Evolutionary conservation across 108 stramenopile genomes (phyloP), one percentile per base, ranked within the genome.

Genomic region (Cyclostephanos invisitatus): DNA sequence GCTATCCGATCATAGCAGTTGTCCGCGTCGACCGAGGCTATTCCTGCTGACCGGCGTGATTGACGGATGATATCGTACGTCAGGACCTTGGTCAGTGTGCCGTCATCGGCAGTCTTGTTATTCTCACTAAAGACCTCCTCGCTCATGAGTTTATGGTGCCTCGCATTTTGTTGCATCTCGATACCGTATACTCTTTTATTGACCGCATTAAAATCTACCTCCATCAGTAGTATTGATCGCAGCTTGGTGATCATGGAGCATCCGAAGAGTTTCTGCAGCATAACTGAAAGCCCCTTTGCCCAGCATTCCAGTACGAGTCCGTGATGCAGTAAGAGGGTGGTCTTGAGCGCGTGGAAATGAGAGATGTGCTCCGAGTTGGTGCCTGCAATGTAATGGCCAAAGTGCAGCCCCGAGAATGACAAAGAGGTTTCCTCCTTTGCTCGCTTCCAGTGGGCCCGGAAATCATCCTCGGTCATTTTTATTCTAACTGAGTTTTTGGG

Each of bases 41-140:
- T 17, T 10, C 32, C 63, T 15, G 63, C 63, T 27, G n/a, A 20
- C 14, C 12, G 63, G 10, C 63, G n/a, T 12, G 20, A 64, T 64
- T 63, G 63, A 15, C 63, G 12, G 17, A 47, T 25, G 44, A 64
- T 44, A 47, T 55, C 27, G 24, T 57, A 57, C 0, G 46, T 25
- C 11, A 64, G 0, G 18, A 47, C 28, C 46, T 64, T 69, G n/a
- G 68, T 56, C 35, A 69, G 25, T 11, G 37, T 14, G 15, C 54
- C 68, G 44, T 69, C 68, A 14, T 69, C 21, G 7, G 68, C 68
- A 1, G 56, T 65, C 25, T 28, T 65, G 25, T 48, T 40, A 2
- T 14, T n/a, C 20, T 73, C 63, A 53, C 72, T 73, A 37, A 55
- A 73, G 2, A 64, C 64, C 36, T 73, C 72, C n/a, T 73, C 72